Evolutionary conservation across 1,139 yeast genomes (phyloP).

Genomic region (Candida neerlandica): DNA sequence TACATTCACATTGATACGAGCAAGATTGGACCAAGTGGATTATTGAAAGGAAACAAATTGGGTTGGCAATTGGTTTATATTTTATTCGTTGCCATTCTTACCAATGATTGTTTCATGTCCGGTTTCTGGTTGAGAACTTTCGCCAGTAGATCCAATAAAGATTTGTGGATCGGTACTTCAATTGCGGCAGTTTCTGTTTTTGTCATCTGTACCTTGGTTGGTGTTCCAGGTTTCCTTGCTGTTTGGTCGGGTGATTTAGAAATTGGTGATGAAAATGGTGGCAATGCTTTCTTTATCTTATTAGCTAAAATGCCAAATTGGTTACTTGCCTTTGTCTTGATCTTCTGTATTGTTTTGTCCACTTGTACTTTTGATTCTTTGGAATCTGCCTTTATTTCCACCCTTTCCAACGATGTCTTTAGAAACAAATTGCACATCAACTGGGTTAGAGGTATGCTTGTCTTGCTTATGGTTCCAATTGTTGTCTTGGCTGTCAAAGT

Average conservation of each 20-base stretch:
- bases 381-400: conserved; percentile 87
- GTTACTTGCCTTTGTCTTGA: conserved; percentile 81
- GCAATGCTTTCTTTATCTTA: conserved; percentile 70
- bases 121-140: conserved; percentile 95
- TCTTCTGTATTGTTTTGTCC: conserved; percentile 71
- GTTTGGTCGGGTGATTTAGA: conserved; percentile 83
- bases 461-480: conserved; percentile 78
- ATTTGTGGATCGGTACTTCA: conserved; percentile 72
- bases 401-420: conserved; percentile 86
- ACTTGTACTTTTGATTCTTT: conserved; percentile 89
- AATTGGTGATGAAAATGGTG: conserved; percentile 61
- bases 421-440: conserved; percentile 71
- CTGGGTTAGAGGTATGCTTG: conserved; percentile 73
- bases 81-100: conserved; percentile 79
- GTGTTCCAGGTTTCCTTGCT: conserved; percentile 82
- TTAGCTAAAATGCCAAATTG: conserved; percentile 79
- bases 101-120: conserved; percentile 87
- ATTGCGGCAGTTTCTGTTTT: conserved; percentile 72
- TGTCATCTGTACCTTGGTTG: conserved; percentile 68
- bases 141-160: conserved; percentile 79
- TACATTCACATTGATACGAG: conserved; percentile 70
- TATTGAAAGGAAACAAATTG: conserved; percentile 62
- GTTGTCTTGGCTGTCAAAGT: conserved; percentile 80
- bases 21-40: conserved; percentile 63
- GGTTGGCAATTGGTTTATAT: conserved; percentile 93